Conservation (phyloP, 495 filamentous ascomycete genomes). For the Tuber borchii region DNA sequence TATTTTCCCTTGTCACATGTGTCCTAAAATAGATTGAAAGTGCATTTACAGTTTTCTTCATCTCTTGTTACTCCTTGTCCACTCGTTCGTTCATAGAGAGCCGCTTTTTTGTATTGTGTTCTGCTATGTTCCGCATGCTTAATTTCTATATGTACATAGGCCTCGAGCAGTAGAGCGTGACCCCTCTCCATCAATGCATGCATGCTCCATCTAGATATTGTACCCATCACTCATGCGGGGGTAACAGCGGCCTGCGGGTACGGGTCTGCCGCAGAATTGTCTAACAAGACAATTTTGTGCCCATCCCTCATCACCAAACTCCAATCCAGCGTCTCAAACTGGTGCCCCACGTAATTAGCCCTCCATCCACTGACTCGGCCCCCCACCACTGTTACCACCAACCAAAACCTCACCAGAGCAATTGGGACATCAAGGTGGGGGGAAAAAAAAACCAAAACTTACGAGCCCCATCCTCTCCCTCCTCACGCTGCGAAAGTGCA, state of each 20-base stretch:
- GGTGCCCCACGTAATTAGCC: background rate
- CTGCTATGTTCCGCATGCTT: background rate
- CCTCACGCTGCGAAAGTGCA: constrained; percentile 74
- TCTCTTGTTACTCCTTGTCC: background rate
- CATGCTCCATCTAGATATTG: background rate
- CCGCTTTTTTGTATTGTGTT: constrained; percentile 8
- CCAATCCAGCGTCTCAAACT: constrained; percentile 39
- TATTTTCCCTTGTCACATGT: background rate
- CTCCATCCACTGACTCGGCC: background rate
- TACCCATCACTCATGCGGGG: background rate
- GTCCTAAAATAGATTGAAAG: background rate
- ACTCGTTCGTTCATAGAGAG: background rate
- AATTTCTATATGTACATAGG: constrained; percentile 28
- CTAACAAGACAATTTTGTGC: constrained; percentile 28
- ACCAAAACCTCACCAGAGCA: background rate
- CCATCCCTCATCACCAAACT: constrained; percentile 29
- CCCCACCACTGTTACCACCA: background rate
- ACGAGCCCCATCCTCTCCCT: constrained; percentile 65
- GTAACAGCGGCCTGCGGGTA: constrained; percentile 17
- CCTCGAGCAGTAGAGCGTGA: background rate
- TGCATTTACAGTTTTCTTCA: background rate
- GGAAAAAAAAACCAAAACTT: constrained; percentile 39
- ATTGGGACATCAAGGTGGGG: too few species aligned
- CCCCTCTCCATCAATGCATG: background rate
- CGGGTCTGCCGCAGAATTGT: constrained; percentile 22